These are phyloP conservation scores for Talaromyces sp. DNA, from an alignment of 2,329 filamentous ascomycete genomes.

Conservation along the genomic window DNA sequence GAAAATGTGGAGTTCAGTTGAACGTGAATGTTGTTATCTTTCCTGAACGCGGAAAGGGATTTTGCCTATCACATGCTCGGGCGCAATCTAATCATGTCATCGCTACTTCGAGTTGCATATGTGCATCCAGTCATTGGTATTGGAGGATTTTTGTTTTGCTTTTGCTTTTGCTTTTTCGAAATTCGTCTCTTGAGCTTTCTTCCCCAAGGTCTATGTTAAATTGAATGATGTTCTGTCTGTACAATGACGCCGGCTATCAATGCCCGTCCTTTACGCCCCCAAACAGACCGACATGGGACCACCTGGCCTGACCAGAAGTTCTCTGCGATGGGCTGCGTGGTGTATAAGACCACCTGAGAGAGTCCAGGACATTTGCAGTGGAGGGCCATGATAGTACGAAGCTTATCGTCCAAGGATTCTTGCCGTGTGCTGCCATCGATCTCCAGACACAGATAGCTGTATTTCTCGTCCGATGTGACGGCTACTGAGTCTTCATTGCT, in stretches of 20 bases:
- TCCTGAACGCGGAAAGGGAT: slow-evolving; percentile 23
- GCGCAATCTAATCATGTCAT: slow-evolving; percentile 1
- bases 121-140: neutral
- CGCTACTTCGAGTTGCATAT: neutral
- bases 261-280: slow-evolving; percentile 37
- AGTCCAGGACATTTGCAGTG: slow-evolving; percentile 15
- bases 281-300: slow-evolving; percentile 47
- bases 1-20: neutral
- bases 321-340: slow-evolving; percentile 27
- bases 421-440: slow-evolving; percentile 24
- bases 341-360: slow-evolving; percentile 41
- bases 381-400: slow-evolving; percentile 28
- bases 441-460: slow-evolving; percentile 36
- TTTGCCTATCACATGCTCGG: slow-evolving; percentile 29
- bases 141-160: neutral
- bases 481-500: slow-evolving; percentile 20
- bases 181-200: no score
- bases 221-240: slow-evolving; percentile 20
- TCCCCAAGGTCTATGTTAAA: no score
- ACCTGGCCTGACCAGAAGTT: slow-evolving; percentile 37
- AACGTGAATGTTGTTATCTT: slow-evolving; percentile 25
- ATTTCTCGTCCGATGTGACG: slow-evolving; percentile 26
- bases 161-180: slow-evolving; percentile 1
- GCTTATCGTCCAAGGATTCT: slow-evolving; percentile 22
- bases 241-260: slow-evolving; percentile 42